Evolutionary conservation across 2,329 filamentous ascomycete genomes (phyloP).

Genomic region (Sporothrix variecibatus): DNA sequence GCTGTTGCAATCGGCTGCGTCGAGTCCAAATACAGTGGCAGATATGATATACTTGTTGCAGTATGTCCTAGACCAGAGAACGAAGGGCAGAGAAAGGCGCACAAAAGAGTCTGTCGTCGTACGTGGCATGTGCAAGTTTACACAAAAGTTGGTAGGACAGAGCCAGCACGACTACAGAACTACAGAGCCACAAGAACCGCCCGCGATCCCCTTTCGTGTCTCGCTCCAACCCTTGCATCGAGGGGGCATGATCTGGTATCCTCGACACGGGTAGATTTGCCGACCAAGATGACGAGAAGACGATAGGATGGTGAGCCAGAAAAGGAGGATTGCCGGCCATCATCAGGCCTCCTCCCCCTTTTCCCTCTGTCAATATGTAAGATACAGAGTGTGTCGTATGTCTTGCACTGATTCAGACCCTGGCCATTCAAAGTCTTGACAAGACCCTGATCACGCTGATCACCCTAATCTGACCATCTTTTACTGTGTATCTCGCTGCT

Average conservation of each 20-base stretch:
- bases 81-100: no score
- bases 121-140: background rate
- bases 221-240: conserved; percentile 12
- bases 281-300: background rate
- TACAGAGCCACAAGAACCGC: no score
- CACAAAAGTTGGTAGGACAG: background rate
- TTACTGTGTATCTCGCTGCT: background rate
- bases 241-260: conserved; percentile 5
- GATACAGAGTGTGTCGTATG: background rate
- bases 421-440: background rate
- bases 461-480: background rate
- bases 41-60: conserved; percentile 4
- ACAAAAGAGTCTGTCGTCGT: background rate
- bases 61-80: background rate
- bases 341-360: background rate
- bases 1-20: background rate
- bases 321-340: background rate
- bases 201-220: conserved; percentile 1
- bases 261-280: background rate
- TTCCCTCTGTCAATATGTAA: background rate
- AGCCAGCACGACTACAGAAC: background rate
- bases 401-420: conserved; percentile 5
- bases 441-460: background rate
- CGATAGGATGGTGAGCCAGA: background rate
- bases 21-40: conserved; percentile 5